phyloP scores from a whole-genome alignment of 75 land plant species.

The Cunninghamia lanceolata region DNA sequence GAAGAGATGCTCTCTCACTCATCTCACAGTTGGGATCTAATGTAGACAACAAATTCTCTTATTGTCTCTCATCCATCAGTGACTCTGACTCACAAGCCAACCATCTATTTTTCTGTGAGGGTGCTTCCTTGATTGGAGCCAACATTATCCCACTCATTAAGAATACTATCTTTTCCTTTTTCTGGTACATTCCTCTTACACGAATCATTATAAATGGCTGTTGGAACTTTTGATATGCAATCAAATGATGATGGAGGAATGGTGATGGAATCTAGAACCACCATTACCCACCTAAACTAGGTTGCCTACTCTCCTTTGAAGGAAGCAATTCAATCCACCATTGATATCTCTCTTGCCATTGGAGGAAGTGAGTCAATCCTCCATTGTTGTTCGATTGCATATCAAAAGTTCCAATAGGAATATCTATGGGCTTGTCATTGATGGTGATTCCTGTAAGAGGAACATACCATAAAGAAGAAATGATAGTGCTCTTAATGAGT shows the following conservation, averaged over 20 bases:
- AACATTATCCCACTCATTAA: background rate
- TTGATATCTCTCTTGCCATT: background rate
- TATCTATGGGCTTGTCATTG: background rate
- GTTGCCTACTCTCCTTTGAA: background rate
- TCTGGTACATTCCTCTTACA: background rate
- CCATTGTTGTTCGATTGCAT: background rate
- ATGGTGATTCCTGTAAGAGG: background rate
- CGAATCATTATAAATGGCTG: background rate
- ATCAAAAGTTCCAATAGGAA: background rate
- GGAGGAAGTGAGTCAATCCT: too few relatives aligned
- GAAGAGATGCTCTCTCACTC: too few relatives aligned
- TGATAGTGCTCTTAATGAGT: background rate
- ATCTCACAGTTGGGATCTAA: too few relatives aligned
- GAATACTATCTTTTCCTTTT: background rate
- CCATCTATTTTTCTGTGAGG: background rate
- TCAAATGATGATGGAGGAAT: background rate
- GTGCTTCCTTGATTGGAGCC: background rate
- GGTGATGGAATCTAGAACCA: constrained; percentile 3
- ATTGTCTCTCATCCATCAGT: background rate
- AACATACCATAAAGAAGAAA: background rate
- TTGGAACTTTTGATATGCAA: background rate
- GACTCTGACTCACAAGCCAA: background rate
- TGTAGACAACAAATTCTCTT: too few relatives aligned
- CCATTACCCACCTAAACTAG: background rate
- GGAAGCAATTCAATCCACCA: background rate